phyloP scores from a whole-genome alignment of 2,329 filamentous ascomycete genomes.

The Ophiostoma ulmi region DNA sequence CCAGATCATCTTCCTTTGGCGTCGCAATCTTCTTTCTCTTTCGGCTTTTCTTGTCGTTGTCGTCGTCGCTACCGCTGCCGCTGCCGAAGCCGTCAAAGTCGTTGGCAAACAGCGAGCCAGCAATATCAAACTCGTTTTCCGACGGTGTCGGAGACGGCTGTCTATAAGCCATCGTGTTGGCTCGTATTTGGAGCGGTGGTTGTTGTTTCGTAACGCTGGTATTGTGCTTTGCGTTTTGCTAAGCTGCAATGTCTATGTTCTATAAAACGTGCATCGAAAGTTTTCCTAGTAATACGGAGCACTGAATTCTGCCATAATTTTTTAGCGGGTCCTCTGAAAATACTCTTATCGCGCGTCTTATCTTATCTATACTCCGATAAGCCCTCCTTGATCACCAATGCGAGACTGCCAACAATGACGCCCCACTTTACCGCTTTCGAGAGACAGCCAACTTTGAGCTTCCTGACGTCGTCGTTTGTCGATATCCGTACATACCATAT shows the following conservation, averaged over 20 bases:
- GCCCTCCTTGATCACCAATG: background rate
- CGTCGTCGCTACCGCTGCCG: slow-evolving; percentile 43
- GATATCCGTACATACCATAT: background rate
- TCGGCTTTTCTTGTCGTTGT: slow-evolving; percentile 37
- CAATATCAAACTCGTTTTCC: slow-evolving; percentile 88
- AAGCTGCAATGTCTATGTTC: background rate
- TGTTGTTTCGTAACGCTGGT: background rate
- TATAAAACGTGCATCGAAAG: background rate
- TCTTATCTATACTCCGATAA: slow-evolving; percentile 14
- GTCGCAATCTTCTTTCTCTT: slow-evolving; percentile 28
- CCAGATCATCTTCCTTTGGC: slow-evolving; percentile 43
- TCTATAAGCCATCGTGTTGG: slow-evolving; percentile 59
- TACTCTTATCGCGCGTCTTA: slow-evolving; percentile 18
- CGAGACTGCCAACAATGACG: background rate
- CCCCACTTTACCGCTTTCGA: slow-evolving; percentile 12
- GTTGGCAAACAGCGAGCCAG: slow-evolving; percentile 66
- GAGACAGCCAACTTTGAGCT: background rate
- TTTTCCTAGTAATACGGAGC: background rate
- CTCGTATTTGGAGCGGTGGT: background rate
- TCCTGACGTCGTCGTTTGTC: background rate
- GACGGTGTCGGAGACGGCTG: slow-evolving; percentile 76
- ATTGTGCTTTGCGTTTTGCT: background rate
- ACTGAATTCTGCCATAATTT: slow-evolving; percentile 19
- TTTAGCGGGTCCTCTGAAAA: slow-evolving; percentile 18
- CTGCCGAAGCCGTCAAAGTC: slow-evolving; percentile 37